A percentile compares a stretch with the other conserved stretches of the same genome.
Evolutionary conservation across 768 basidiomycete genomes (phyloP).

Genomic region (Termitomyces sp.): DNA sequence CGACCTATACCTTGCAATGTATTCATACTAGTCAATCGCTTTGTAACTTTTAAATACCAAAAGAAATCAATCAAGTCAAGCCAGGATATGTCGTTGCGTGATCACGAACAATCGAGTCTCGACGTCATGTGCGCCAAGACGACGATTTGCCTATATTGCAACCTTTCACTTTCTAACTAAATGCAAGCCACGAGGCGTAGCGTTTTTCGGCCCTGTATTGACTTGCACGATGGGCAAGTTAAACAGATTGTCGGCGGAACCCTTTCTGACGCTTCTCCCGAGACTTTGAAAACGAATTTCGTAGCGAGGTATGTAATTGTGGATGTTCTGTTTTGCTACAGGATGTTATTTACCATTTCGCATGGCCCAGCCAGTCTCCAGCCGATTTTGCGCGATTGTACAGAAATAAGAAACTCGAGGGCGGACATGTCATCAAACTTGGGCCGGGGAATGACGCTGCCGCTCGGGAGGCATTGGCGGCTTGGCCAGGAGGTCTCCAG

Average conservation of each 20-base stretch:
- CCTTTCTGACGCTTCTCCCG: slow-evolving; percentile 61
- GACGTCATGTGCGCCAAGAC: not conserved
- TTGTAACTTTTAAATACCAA: not conserved
- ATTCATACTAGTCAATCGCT: not conserved
- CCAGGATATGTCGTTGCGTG: not conserved
- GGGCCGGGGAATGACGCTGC: slow-evolving; percentile 86
- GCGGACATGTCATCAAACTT: slow-evolving; percentile 96
- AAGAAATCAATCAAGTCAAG: not conserved
- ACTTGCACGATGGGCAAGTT: slow-evolving; percentile 91
- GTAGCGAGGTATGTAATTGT: slow-evolving; percentile 63
- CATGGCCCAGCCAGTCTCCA: slow-evolving; percentile 62
- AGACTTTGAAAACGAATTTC: slow-evolving; percentile 79
- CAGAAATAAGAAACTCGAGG: slow-evolving; percentile 56
- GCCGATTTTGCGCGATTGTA: slow-evolving; percentile 80
- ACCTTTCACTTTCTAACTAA: not conserved
- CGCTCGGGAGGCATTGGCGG: slow-evolving; percentile 74
- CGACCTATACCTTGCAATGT: not conserved
- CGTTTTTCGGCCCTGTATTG: slow-evolving; percentile 90
- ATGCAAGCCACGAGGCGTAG: slow-evolving; percentile 37
- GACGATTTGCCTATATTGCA: not conserved
- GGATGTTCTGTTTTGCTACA: slow-evolving; percentile 7
- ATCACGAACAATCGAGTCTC: not conserved
- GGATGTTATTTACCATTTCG: not conserved
- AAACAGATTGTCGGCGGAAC: slow-evolving; percentile 99
- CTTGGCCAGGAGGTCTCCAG: slow-evolving; percentile 87